phyloP scores from a whole-genome alignment of 306 rosid species.

The Quercus dentata region DNA sequence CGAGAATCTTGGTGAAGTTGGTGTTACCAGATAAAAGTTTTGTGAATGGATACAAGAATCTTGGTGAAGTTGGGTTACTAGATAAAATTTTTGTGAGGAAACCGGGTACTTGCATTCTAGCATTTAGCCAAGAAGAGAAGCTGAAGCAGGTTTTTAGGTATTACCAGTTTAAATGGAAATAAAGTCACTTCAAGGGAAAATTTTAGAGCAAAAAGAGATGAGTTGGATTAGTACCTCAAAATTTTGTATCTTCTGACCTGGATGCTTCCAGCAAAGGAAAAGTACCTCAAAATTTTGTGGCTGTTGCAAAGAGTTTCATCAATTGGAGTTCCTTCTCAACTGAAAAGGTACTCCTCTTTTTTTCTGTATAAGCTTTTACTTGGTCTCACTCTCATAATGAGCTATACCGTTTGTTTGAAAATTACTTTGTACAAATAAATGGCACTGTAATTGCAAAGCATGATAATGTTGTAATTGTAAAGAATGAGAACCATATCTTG shows the following conservation, averaged over 20 bases:
- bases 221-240: not conserved
- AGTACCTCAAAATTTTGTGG: not conserved
- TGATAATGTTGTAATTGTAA: too few relatives aligned
- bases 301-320: not conserved
- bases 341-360: not conserved
- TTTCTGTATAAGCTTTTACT: not conserved
- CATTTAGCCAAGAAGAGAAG: not conserved
- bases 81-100: not conserved
- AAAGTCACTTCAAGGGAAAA: not conserved
- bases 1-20: conserved; percentile 1
- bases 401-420: not conserved
- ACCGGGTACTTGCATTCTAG: not conserved
- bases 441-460: not conserved
- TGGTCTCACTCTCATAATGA: not conserved
- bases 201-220: not conserved
- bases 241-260: not conserved
- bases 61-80: not conserved
- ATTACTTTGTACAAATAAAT: not conserved
- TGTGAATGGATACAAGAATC: not conserved
- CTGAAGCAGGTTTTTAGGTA: not conserved
- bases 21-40: not conserved
- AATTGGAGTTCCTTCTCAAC: not conserved
- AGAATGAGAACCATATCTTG: too few relatives aligned
- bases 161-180: not conserved
- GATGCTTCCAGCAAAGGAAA: not conserved